A percentile compares a stretch with the other conserved stretches of the same genome.
phyloP scores from a whole-genome alignment of 192 early-diverging fungal genomes.

The Pilaira anomala region DNA sequence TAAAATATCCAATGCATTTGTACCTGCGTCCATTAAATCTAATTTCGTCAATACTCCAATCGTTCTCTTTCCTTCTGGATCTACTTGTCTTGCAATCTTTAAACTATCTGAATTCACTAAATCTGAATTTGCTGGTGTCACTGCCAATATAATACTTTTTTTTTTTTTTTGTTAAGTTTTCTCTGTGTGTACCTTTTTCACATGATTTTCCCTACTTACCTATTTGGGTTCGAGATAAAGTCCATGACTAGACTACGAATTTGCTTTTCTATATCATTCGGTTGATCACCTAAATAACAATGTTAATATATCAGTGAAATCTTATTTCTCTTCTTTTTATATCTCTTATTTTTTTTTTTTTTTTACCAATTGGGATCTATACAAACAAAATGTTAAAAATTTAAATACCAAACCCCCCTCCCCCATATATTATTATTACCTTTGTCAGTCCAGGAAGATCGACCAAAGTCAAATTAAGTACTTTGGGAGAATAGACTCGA shows the following conservation, averaged over 20 bases:
- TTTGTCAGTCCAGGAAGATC: conserved; percentile 84
- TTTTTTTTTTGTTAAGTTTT: not conserved
- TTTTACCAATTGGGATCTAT: conserved; percentile 41
- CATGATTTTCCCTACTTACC: conserved; percentile 24
- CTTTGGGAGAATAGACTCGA: conserved; percentile 71
- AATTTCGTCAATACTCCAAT: conserved; percentile 81
- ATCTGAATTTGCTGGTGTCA: conserved; percentile 79
- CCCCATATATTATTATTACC: too few species aligned
- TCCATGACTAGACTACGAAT: conserved; percentile 72
- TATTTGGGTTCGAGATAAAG: conserved; percentile 80
- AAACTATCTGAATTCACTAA: conserved; percentile 83
- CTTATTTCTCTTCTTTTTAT: not conserved
- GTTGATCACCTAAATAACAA: conserved; percentile 67
- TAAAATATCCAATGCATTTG: conserved; percentile 76
- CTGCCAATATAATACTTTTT: conserved; percentile 73
- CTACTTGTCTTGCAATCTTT: conserved; percentile 82
- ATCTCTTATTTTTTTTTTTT: not conserved
- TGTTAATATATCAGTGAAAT: not conserved
- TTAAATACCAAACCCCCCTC: not conserved
- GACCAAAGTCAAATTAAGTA: conserved; percentile 77
- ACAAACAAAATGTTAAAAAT: not conserved
- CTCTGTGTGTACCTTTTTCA: too few species aligned
- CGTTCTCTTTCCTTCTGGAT: conserved; percentile 73
- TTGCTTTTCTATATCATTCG: conserved; percentile 78
- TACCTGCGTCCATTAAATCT: conserved; percentile 84